phyloP scores from a whole-genome alignment of 805 yeast genomes.

The Saccharomycopsis fermentans region DNA sequence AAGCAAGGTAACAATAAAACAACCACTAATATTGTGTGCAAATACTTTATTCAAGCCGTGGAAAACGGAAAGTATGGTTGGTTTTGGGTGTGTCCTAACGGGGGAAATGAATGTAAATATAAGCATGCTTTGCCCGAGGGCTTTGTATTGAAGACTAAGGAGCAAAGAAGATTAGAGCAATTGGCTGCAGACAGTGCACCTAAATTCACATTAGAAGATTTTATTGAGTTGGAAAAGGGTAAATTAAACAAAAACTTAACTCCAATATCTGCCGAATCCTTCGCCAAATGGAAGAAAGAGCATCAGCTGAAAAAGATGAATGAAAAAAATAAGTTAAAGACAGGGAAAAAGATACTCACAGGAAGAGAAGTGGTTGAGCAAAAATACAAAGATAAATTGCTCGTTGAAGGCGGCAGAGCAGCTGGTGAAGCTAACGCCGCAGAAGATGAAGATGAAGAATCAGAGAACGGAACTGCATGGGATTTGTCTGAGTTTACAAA shows the following conservation, averaged over 20 bases:
- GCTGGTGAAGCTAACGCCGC: constrained; percentile 34
- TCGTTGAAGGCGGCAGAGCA: constrained; percentile 35
- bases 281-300: constrained; percentile 71
- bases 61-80: constrained; percentile 97
- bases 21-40: constrained; percentile 92
- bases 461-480: constrained; percentile 30
- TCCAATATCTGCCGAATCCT: constrained; percentile 77
- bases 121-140: constrained; percentile 95
- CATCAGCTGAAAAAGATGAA: constrained; percentile 50
- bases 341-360: constrained; percentile 40
- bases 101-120: constrained; percentile 88
- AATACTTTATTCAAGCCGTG: constrained; percentile 89
- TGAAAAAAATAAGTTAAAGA: constrained; percentile 29
- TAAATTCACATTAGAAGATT: constrained; percentile 89
- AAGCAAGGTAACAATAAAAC: constrained; percentile 93
- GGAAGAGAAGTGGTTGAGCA: constrained; percentile 64
- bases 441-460: constrained; percentile 19
- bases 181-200: constrained; percentile 78
- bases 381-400: constrained; percentile 43
- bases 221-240: constrained; percentile 86
- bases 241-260: constrained; percentile 71
- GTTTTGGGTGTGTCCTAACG: constrained; percentile 98
- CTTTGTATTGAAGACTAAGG: constrained; percentile 92
- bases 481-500: constrained; percentile 34
- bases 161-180: constrained; percentile 82